Conservation (phyloP, 176 grass and related monocot species). For the Leersia perrieri region DNA sequence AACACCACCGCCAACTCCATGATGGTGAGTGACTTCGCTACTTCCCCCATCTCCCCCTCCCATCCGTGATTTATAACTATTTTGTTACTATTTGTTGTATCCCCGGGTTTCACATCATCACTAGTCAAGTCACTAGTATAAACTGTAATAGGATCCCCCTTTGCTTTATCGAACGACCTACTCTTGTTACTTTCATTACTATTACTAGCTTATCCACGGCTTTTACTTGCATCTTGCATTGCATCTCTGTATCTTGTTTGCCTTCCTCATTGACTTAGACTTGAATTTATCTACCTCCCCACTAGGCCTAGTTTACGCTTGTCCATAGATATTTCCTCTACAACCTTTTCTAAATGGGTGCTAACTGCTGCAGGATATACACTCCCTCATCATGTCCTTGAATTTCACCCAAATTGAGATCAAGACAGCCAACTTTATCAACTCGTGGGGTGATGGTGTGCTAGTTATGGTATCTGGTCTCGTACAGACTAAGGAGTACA, state of each 20-base stretch:
- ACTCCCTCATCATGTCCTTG: conserved; percentile 69
- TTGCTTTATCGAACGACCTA: neutral
- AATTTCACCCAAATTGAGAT: conserved; percentile 95
- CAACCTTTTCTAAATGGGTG: neutral
- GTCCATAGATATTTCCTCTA: neutral
- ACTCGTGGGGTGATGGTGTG: conserved; percentile 84
- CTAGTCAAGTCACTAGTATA: neutral
- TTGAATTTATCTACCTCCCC: neutral
- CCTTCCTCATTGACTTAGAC: neutral
- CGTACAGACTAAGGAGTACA: conserved; percentile 74
- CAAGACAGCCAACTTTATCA: conserved; percentile 77
- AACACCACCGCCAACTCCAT: conserved; percentile 54
- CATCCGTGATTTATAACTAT: neutral
- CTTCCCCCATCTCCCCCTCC: neutral
- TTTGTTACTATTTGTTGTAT: neutral
- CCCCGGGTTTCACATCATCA: neutral
- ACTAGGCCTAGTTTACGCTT: neutral
- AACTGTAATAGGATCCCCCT: neutral
- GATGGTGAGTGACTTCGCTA: conserved; percentile 34
- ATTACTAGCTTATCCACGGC: neutral
- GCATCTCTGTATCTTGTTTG: too few species aligned
- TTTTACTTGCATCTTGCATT: neutral
- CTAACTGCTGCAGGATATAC: conserved; percentile 71
- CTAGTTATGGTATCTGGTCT: conserved; percentile 86
- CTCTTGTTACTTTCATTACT: neutral